Evolutionary conservation across 441 rosid species (phyloP).

Genomic region (Brassica balearica): DNA sequence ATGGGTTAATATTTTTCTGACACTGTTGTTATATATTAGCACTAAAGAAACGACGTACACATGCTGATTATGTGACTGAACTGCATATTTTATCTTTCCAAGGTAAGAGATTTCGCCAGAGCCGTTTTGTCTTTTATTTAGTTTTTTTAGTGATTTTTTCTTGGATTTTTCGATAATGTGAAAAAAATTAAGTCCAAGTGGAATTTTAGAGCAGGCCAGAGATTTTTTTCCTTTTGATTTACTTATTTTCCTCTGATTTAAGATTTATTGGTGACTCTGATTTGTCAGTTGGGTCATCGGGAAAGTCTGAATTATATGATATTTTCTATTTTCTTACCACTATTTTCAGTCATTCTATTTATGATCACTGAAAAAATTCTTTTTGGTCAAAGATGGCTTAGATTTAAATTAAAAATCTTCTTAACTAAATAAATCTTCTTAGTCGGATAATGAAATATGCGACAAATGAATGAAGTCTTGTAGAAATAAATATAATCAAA

Average conservation of each 20-base stretch:
- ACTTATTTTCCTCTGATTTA: constrained; percentile 18
- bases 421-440: not conserved
- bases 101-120: constrained; percentile 75
- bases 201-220: constrained; percentile 33
- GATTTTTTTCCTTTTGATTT: not conserved
- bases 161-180: constrained; percentile 31
- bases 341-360: constrained; percentile 29
- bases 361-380: not conserved
- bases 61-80: constrained; percentile 88
- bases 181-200: constrained; percentile 42
- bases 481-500: constrained; percentile 9
- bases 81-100: constrained; percentile 48
- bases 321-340: constrained; percentile 20
- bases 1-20: constrained; percentile 27
- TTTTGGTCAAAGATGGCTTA: constrained; percentile 42
- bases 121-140: constrained; percentile 54
- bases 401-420: not conserved
- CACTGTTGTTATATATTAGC: constrained; percentile 4
- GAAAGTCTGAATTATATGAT: constrained; percentile 68
- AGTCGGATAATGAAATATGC: constrained; percentile 4
- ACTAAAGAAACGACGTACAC: constrained; percentile 63
- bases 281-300: constrained; percentile 60
- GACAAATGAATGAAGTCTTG: not conserved
- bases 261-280: constrained; percentile 44
- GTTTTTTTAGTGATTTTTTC: constrained; percentile 15